Evolutionary conservation across 2,329 filamentous ascomycete genomes (phyloP).

Genomic region (Pestalotiopsis sp.): DNA sequence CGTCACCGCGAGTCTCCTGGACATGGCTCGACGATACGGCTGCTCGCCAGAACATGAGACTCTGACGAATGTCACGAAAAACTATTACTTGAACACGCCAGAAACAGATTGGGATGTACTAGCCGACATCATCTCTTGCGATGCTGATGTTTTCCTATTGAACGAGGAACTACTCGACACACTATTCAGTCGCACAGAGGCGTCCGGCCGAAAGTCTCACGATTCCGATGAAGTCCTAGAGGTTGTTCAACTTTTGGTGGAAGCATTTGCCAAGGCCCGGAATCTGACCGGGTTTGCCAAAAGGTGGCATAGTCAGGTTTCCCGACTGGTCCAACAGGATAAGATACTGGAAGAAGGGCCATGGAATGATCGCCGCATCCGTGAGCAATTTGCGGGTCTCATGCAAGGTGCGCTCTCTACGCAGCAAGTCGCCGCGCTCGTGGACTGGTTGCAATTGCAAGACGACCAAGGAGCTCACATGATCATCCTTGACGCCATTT

Average conservation of each 20-base stretch:
- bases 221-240: slow-evolving; percentile 26
- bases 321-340: slow-evolving; percentile 14
- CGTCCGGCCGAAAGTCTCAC: slow-evolving; percentile 8
- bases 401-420: slow-evolving; percentile 38
- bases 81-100: slow-evolving; percentile 24
- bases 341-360: slow-evolving; percentile 19
- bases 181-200: slow-evolving; percentile 35
- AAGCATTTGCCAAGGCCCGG: slow-evolving; percentile 41
- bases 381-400: slow-evolving; percentile 28
- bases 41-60: slow-evolving; percentile 34
- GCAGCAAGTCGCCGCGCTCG: slow-evolving; percentile 36
- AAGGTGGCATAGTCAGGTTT: slow-evolving; percentile 37
- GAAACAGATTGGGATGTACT: slow-evolving; percentile 42
- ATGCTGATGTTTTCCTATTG: slow-evolving; percentile 46
- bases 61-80: slow-evolving; percentile 32
- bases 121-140: slow-evolving; percentile 43
- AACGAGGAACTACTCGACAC: slow-evolving; percentile 31
- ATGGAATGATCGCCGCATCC: slow-evolving; percentile 29
- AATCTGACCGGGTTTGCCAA: slow-evolving; percentile 41
- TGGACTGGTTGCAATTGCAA: slow-evolving; percentile 35
- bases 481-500: slow-evolving; percentile 41
- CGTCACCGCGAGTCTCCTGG: slow-evolving; percentile 27
- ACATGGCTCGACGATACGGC: slow-evolving; percentile 36
- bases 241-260: slow-evolving; percentile 41
- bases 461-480: slow-evolving; percentile 28